Evolutionary conservation across 2,329 filamentous ascomycete species (phyloP), one percentile per base, ranked within the genome.

Genomic region (Sporothrix inflata): DNA sequence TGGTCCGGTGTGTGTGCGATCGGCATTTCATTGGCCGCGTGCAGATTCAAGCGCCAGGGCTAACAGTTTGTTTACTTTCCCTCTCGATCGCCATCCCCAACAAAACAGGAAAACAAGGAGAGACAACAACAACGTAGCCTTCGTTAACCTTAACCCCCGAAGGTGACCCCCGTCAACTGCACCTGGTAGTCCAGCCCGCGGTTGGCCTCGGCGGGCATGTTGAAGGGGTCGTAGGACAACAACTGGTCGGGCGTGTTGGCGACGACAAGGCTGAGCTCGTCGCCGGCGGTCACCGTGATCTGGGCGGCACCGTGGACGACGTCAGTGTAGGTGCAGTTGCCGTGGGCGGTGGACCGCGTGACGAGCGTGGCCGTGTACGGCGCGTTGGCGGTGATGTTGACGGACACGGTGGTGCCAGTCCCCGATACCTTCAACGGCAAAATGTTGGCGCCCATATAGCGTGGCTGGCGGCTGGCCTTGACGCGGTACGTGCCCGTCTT

Each of bases 201-300:
- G n/a, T 79, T 72, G 21, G 55, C 71, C 7, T 38, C 71, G 7
- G 51, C 24, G 83, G 75, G 42, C 79, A 73, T 42, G 19, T 63
- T 63, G 72, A 84, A 84, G 3, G 83, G 80, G 74, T 86, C 83
- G 73, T 84, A 86, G 65, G 82, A 76, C 34, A 84, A 78, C 30
- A 84, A 78, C 65, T 78, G 73, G 8, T 78, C 78, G 8, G 85
- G 85, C 2, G 85, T 85, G 74, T 87, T 86, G 16, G 80, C 85
- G 53, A 87, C 80, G 9, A 86, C 82, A 47, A 87, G 77, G 53
- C 77, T 83, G 8, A 79, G 81, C 77, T 85, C 81, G 74, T 86
- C 83, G 0, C 80, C 81, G 30, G 30, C n/a, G 5, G 19, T 21
- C 30, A 61, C 57, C 1, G 57, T 6, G 2, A 40, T 19, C 19